Conservation (phyloP, 2,329 filamentous ascomycete genomes). For the Fusarium incarnatum region DNA sequence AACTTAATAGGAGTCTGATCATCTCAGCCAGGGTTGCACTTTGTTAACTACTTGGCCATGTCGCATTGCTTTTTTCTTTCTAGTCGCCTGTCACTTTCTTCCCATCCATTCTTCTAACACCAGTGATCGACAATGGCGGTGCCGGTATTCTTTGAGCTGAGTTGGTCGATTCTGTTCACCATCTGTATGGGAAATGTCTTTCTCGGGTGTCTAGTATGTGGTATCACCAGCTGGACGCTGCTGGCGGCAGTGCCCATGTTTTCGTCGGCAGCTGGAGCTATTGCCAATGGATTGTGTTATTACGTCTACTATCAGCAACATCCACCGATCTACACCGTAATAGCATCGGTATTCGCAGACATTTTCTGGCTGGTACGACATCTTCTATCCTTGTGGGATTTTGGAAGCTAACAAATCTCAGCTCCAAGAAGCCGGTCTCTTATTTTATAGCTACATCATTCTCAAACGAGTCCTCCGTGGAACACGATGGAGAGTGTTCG, state of each 20-base stretch:
- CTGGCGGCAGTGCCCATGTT: slow-evolving; percentile 54
- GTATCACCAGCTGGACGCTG: slow-evolving; percentile 53
- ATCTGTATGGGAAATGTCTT: slow-evolving; percentile 55
- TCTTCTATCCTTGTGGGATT: rapidly evolving
- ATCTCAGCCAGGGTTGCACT: neutral
- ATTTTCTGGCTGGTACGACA: slow-evolving; percentile 54
- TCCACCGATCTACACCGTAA: slow-evolving; percentile 40
- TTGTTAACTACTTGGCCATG: neutral
- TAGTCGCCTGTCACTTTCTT: neutral
- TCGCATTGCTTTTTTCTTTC: slow-evolving; percentile 16
- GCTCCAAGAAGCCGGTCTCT: slow-evolving; percentile 58
- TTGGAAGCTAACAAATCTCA: slow-evolving; percentile 9
- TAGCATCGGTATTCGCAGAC: slow-evolving; percentile 54
- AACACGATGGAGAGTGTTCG: slow-evolving; percentile 55
- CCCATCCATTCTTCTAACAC: neutral
- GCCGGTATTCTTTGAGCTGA: slow-evolving; percentile 54
- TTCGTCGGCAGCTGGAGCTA: slow-evolving; percentile 52
- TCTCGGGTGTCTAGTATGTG: slow-evolving; percentile 53
- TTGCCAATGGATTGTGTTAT: slow-evolving; percentile 57
- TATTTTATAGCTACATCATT: slow-evolving; percentile 64
- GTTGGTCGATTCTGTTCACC: slow-evolving; percentile 58
- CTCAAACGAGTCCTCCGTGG: slow-evolving; percentile 62
- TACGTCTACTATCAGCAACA: slow-evolving; percentile 53
- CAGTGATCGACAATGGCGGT: slow-evolving; percentile 20
- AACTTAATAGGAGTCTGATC: slow-evolving; percentile 14